These are phyloP conservation scores for Barnettozyma salicaria DNA, from an alignment of 805 yeast species.

Conservation along the genomic window DNA sequence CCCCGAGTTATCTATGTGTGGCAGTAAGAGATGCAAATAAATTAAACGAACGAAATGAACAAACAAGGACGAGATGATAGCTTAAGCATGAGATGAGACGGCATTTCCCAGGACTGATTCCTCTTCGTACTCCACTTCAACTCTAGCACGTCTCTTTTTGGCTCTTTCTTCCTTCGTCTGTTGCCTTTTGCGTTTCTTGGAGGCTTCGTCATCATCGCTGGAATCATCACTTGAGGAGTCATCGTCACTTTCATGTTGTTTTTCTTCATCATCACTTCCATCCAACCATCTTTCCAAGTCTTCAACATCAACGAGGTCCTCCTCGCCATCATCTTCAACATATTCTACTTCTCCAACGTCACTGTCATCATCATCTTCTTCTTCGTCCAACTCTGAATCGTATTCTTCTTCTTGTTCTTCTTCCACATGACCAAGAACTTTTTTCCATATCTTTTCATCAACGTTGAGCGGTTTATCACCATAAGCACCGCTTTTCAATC, in stretches of 20 bases:
- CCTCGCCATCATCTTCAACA: slow-evolving; percentile 86
- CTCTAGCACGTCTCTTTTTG: slow-evolving; percentile 57
- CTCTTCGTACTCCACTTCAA: slow-evolving; percentile 81
- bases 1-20: no score
- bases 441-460: slow-evolving; percentile 93
- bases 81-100: slow-evolving; percentile 12
- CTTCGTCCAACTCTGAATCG: slow-evolving; percentile 43
- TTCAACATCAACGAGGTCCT: slow-evolving; percentile 89
- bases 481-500: slow-evolving; percentile 95
- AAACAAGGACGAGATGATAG: background rate
- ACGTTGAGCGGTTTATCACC: slow-evolving; percentile 97
- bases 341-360: slow-evolving; percentile 79
- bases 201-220: slow-evolving; percentile 32
- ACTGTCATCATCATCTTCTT: slow-evolving; percentile 44
- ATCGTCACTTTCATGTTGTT: slow-evolving; percentile 29
- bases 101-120: slow-evolving; percentile 38
- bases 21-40: slow-evolving; percentile 8
- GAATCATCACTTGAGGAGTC: slow-evolving; percentile 33
- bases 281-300: slow-evolving; percentile 86
- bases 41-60: slow-evolving; percentile 1
- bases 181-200: slow-evolving; percentile 32
- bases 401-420: slow-evolving; percentile 54
- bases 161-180: slow-evolving; percentile 35
- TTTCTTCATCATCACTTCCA: slow-evolving; percentile 39
- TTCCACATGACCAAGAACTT: slow-evolving; percentile 79